Conservation (phyloP, 257 asterid genomes). For the Gentiana dahurica region DNA sequence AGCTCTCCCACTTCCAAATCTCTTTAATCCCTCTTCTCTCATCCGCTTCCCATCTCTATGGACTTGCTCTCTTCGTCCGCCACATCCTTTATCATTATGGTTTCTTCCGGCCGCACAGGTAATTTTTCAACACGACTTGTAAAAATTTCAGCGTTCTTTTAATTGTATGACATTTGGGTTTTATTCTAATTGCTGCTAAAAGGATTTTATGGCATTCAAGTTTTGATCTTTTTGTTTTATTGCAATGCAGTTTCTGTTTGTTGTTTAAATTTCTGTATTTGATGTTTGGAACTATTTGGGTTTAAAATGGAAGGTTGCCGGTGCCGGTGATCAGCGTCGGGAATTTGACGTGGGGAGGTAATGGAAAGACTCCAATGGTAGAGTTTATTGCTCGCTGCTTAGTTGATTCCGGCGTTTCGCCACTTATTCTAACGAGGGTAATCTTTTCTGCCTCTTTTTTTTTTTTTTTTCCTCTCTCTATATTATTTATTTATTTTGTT, state of each 20-base stretch:
- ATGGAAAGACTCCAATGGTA: constrained; percentile 97
- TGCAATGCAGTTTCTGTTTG: background rate
- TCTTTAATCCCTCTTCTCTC: constrained; percentile 70
- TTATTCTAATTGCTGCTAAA: no score
- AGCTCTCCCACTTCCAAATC: constrained; percentile 41
- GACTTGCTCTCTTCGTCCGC: constrained; percentile 47
- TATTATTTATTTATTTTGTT: background rate
- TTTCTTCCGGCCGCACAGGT: constrained; percentile 46
- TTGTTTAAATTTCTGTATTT: background rate
- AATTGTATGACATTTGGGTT: no score
- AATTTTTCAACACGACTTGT: background rate
- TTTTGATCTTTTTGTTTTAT: background rate
- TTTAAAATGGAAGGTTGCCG: constrained; percentile 42
- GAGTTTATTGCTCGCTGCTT: constrained; percentile 70
- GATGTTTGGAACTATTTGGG: constrained; percentile 1
- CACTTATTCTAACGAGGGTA: constrained; percentile 90
- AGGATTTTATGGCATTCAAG: background rate
- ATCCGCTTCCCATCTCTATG: constrained; percentile 50
- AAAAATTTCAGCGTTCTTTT: background rate
- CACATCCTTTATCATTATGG: constrained; percentile 38
- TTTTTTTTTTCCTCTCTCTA: background rate
- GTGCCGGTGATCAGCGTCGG: constrained; percentile 89
- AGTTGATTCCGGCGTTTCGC: constrained; percentile 38
- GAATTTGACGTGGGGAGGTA: constrained; percentile 99
- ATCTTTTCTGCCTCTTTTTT: background rate